phyloP scores from a whole-genome alignment of 768 basidiomycete genomes.

The Suillus spraguei region DNA sequence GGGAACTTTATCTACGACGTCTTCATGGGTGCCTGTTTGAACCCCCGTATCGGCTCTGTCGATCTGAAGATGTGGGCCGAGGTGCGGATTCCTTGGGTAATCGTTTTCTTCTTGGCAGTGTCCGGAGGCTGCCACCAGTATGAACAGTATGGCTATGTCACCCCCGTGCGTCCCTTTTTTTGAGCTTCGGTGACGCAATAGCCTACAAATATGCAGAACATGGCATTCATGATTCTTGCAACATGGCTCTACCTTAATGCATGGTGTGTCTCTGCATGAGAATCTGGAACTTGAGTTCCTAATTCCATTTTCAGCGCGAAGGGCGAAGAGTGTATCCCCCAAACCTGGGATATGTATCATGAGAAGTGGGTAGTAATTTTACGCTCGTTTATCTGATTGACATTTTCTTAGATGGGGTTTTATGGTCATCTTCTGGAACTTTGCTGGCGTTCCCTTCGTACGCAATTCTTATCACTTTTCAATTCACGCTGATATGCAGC shows the following conservation, averaged over 20 bases:
- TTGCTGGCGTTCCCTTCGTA: conserved; percentile 91
- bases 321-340: conserved; percentile 92
- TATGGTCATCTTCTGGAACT: conserved; percentile 98
- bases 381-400: conserved; percentile 4
- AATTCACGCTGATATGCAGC: neutral
- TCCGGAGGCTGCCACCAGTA: conserved; percentile 97
- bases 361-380: conserved; percentile 66
- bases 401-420: conserved; percentile 72
- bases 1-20: conserved; percentile 93
- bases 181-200: neutral
- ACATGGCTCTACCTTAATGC: conserved; percentile 98
- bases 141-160: conserved; percentile 88
- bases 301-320: conserved; percentile 58
- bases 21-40: conserved; percentile 95
- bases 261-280: conserved; percentile 51
- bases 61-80: conserved; percentile 99
- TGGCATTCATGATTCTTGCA: conserved; percentile 95
- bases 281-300: neutral
- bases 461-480: conserved; percentile 27
- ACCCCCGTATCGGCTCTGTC: conserved; percentile 88
- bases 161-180: conserved; percentile 59
- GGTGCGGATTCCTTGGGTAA: conserved; percentile 95
- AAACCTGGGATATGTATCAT: conserved; percentile 99
- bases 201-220: conserved; percentile 59
- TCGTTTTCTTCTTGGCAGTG: conserved; percentile 91